Conservation (phyloP, 75 land plant genomes). For the Selaginella tamariscina region DNA sequence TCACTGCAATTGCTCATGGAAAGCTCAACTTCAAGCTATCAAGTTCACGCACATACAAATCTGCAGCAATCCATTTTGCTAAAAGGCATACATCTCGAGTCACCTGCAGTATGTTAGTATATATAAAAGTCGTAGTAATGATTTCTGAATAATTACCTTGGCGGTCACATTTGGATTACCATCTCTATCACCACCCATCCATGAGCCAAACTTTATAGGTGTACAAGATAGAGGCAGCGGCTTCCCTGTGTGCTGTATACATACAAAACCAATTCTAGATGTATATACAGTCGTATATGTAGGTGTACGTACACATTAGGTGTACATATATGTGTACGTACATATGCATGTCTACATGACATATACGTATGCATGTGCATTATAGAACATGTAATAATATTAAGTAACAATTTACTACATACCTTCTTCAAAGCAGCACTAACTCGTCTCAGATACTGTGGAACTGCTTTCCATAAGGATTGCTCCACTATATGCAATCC, state of each 20-base stretch:
- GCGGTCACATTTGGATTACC: conserved; percentile 7
- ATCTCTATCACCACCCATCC: conserved; percentile 13
- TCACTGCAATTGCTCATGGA: conserved; percentile 8
- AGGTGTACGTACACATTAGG: too few relatives aligned
- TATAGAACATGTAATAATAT: too few relatives aligned
- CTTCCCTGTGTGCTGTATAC: neutral
- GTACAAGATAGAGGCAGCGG: conserved; percentile 3
- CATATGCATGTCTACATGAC: too few relatives aligned
- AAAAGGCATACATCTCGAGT: neutral
- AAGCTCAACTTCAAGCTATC: neutral
- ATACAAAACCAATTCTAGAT: neutral
- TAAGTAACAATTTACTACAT: neutral
- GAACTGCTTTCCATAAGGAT: conserved; percentile 6
- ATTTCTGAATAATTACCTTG: neutral
- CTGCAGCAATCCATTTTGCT: conserved; percentile 12
- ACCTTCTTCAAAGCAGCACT: conserved; percentile 9
- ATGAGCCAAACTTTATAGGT: conserved; percentile 11
- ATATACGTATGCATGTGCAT: too few relatives aligned
- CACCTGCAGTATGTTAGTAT: neutral
- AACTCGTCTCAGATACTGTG: conserved; percentile 10
- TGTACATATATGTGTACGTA: too few relatives aligned
- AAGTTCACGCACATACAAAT: conserved; percentile 10
- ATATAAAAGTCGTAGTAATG: conserved; percentile 3
- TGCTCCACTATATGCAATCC: conserved; percentile 7
- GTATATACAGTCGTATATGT: neutral